A percentile compares a stretch with the other conserved stretches of the same genome.
Conservation (phyloP, 1,284 basidiomycete genomes). For the Ustilago tritici region DNA sequence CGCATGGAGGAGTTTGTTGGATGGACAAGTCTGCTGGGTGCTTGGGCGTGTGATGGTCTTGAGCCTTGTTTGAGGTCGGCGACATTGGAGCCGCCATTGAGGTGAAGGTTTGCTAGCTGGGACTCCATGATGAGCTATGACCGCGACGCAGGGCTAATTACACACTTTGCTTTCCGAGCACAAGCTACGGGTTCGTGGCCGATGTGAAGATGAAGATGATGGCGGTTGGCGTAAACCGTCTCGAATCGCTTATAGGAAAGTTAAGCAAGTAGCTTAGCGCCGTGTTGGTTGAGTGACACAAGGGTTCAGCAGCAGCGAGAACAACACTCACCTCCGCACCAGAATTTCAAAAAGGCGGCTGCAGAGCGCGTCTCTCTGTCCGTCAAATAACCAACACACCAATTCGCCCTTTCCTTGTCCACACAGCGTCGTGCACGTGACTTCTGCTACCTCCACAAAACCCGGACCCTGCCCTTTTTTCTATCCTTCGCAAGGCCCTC, state of each 20-base stretch:
- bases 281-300: not conserved
- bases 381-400: conserved; percentile 11
- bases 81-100: conserved; percentile 27
- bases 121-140: conserved; percentile 33
- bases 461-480: conserved; percentile 11
- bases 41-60: conserved; percentile 21
- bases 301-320: conserved; percentile 10
- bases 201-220: not conserved
- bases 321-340: conserved; percentile 29
- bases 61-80: conserved; percentile 36
- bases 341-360: conserved; percentile 17
- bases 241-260: not conserved
- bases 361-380: conserved; percentile 17
- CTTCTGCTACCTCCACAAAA: conserved; percentile 30
- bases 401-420: not conserved
- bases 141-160: not conserved
- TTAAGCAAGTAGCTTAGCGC: not conserved
- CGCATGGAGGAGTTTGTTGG: conserved; percentile 22
- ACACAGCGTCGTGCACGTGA: conserved; percentile 22
- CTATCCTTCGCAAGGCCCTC: not conserved
- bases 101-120: conserved; percentile 40
- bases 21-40: conserved; percentile 13
- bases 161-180: no score
- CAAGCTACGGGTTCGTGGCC: no score
- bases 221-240: no score